Conservation (phyloP, 768 basidiomycete species). For the Tylopilus rubrobrunneus region DNA sequence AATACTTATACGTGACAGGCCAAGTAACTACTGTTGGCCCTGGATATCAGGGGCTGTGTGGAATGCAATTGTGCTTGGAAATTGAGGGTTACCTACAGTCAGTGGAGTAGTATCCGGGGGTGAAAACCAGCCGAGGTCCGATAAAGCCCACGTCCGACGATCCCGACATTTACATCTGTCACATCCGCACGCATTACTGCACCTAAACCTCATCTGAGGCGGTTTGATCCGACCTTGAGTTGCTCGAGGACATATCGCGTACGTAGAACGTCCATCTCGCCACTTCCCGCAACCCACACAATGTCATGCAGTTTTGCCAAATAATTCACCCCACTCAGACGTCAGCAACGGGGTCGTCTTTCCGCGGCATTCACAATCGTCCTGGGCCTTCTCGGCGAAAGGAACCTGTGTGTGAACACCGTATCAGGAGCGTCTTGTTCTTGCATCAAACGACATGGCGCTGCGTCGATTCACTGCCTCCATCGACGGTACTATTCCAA, state of each 20-base stretch:
- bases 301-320: constrained; percentile 2
- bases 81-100: background rate
- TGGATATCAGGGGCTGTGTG: constrained; percentile 3
- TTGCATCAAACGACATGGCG: constrained; percentile 37
- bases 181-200: constrained; percentile 9
- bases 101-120: constrained; percentile 19
- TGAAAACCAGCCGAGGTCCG: constrained; percentile 7
- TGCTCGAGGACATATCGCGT: constrained; percentile 3
- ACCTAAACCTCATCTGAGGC: constrained; percentile 23
- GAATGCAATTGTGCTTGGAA: background rate
- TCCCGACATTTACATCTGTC: constrained; percentile 1
- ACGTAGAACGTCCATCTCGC: constrained; percentile 4
- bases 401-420: background rate
- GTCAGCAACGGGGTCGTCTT: background rate
- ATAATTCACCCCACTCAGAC: constrained; percentile 3
- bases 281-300: constrained; percentile 10
- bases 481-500: constrained; percentile 76
- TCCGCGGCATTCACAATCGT: constrained; percentile 11
- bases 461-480: constrained; percentile 51
- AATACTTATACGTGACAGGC: background rate
- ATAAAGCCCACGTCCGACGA: background rate
- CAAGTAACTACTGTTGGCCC: background rate
- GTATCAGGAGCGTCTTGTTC: constrained; percentile 3
- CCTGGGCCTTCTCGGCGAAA: background rate
- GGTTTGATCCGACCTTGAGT: constrained; percentile 2